Base-by-base conservation (phyloP, 2,329 filamentous ascomycete species). In the Apiospora aurea region DNA sequence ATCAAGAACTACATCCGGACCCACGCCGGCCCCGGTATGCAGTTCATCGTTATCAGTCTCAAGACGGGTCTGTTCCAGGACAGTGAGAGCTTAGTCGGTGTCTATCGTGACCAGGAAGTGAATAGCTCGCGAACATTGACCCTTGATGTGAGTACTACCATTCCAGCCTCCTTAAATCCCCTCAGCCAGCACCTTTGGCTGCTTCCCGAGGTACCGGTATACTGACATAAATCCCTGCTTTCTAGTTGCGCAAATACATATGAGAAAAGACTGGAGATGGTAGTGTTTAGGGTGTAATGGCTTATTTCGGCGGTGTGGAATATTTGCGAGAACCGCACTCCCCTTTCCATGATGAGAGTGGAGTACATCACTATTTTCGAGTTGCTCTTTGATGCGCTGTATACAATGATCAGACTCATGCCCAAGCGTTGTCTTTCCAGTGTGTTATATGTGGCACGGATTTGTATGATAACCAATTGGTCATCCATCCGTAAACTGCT, bases 11-110 rank as follows among this genome's bases (percentile, higher is more conserved):
- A 99, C 80, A 97, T 99, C 74, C 90, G 93, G 49, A 94, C 97
- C 79, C 95, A 99, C 82, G 94, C 95, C 0, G 94, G 94, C 0
- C 96, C 96, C 1, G 97, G 97, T 18, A 98, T 98, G 95, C 96
- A 99, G 82, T 99, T 99, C 77, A 97, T 99, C 73, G 96, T 99
- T 76, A 99, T 99, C 82, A 95, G 92, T 84, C 88, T 99, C 81
- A 99, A 99, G 88, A 93, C 95, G 0, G 95, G 95, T 1, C 86
- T 99, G 71, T 99, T 98, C 85, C 95, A 99, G 83, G 94, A 97
- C 82, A 97, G 94, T 79, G 95, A 99, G 87, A 97, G 95, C 74
- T 83, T 99, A 77, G 95, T 99, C 5, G 96, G 96, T 69, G 95
- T 99, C 14, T 98, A 97, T 85, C 89, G 96, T 76, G 97, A 99